Evolutionary conservation across 805 yeast genomes (phyloP).

Genomic region (Schwanniomyces yamadae): DNA sequence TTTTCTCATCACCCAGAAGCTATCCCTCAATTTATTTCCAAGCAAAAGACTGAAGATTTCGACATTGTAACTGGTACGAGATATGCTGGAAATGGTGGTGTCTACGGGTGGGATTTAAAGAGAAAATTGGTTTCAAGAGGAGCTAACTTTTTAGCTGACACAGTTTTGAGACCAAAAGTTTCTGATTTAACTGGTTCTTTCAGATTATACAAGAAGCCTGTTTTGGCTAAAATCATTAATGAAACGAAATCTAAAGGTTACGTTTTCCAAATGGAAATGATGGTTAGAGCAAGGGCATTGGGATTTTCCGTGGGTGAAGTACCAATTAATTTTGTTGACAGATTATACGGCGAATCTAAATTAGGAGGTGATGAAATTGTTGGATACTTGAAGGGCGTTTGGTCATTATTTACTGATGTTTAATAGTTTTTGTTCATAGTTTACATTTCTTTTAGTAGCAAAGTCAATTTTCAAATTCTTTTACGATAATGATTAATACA

Average conservation of each 20-base stretch:
- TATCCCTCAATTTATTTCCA: conserved; percentile 69
- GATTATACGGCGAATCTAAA: conserved; percentile 75
- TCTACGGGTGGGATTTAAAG: conserved; percentile 81
- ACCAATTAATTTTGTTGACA: conserved; percentile 75
- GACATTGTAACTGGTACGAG: conserved; percentile 64
- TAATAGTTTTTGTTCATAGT: conserved; percentile 18
- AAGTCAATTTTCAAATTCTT: too few species aligned
- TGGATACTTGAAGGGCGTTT: conserved; percentile 74
- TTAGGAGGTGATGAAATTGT: conserved; percentile 81
- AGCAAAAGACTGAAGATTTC: conserved; percentile 51
- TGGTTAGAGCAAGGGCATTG: conserved; percentile 75
- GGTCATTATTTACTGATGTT: conserved; percentile 64
- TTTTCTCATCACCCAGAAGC: conserved; percentile 82
- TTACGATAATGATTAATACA: too few species aligned
- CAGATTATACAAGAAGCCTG: conserved; percentile 72
- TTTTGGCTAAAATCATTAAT: conserved; percentile 60
- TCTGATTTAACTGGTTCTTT: conserved; percentile 76
- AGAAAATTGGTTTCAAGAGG: conserved; percentile 76
- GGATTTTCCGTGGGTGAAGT: conserved; percentile 76
- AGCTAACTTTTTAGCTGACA: conserved; percentile 74
- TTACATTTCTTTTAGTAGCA: too few species aligned
- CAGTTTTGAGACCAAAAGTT: conserved; percentile 67
- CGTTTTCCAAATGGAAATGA: conserved; percentile 87
- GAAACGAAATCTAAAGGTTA: conserved; percentile 75
- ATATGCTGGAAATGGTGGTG: conserved; percentile 80